These are phyloP conservation scores for Nyctanthes arbortristis DNA, from an alignment of 257 asterid genomes.

Conservation along the genomic window DNA sequence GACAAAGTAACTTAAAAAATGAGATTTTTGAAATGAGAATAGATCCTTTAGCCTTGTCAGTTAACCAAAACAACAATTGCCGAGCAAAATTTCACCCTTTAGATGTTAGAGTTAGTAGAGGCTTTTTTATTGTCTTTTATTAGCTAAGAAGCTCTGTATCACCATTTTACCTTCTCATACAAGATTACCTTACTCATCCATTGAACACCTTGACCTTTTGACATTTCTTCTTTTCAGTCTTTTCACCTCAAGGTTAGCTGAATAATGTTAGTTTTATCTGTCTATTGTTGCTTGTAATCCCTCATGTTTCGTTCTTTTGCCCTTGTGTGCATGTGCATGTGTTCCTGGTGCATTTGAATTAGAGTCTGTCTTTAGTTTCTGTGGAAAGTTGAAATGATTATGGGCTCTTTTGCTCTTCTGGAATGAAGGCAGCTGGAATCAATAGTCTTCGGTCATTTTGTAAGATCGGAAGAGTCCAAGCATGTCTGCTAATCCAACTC, in stretches of 20 bases:
- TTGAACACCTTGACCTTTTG: not conserved
- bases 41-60: not conserved
- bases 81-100: not conserved
- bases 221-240: not conserved
- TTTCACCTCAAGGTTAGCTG: not conserved
- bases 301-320: slow-evolving; percentile 6
- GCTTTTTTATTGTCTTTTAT: not conserved
- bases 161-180: not conserved
- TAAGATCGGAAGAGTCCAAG: slow-evolving; percentile 42
- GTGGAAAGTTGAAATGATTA: slow-evolving; percentile 19
- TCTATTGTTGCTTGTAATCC: not conserved
- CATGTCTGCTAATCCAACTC: slow-evolving; percentile 77
- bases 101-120: not conserved
- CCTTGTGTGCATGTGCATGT: slow-evolving; percentile 12
- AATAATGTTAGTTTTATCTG: not conserved
- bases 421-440: slow-evolving; percentile 35
- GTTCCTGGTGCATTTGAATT: slow-evolving; percentile 23
- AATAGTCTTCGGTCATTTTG: slow-evolving; percentile 31
- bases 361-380: slow-evolving; percentile 6
- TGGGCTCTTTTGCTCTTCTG: slow-evolving; percentile 30
- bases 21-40: not conserved
- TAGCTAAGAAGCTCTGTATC: not conserved
- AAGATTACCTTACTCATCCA: not conserved
- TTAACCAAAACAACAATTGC: not conserved
- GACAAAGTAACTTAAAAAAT: not conserved